Percentiles rank a stretch among this genome's conserved stretches.
These are phyloP conservation scores for Solanum hybrid DNA, from an alignment of 305 asterid species.

Conservation along the genomic window DNA sequence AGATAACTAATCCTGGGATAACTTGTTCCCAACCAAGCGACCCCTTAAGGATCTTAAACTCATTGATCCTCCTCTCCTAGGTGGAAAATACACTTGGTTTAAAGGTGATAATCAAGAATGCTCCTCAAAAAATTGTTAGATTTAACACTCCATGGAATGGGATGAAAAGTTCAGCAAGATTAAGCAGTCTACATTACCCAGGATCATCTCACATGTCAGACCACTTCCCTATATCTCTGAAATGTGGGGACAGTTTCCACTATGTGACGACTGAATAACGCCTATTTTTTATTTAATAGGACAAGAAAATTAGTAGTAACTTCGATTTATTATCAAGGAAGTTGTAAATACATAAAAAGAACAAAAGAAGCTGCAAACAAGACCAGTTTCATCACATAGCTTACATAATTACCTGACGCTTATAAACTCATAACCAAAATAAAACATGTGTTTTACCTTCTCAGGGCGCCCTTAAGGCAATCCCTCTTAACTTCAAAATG, in stretches of 20 bases:
- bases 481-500: constrained; percentile 85
- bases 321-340: not conserved
- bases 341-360: not conserved
- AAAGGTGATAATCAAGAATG: not conserved
- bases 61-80: not conserved
- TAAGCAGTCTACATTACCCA: not conserved
- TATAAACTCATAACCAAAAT: not conserved
- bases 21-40: no score
- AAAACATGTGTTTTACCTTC: constrained; percentile 40
- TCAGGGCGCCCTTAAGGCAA: constrained; percentile 83
- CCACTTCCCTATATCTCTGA: not conserved
- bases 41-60: not conserved
- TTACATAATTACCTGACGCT: not conserved
- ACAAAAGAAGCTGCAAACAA: not conserved
- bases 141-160: not conserved
- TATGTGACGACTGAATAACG: not conserved
- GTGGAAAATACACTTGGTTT: not conserved
- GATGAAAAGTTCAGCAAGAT: not conserved
- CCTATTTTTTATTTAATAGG: not conserved
- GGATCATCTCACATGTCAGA: not conserved
- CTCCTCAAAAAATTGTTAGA: not conserved
- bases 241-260: not conserved
- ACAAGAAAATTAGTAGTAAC: not conserved
- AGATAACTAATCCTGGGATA: no score
- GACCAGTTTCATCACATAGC: not conserved